These are phyloP conservation scores for Striga asiatica DNA, from an alignment of 257 asterid species.

Conservation along the genomic window DNA sequence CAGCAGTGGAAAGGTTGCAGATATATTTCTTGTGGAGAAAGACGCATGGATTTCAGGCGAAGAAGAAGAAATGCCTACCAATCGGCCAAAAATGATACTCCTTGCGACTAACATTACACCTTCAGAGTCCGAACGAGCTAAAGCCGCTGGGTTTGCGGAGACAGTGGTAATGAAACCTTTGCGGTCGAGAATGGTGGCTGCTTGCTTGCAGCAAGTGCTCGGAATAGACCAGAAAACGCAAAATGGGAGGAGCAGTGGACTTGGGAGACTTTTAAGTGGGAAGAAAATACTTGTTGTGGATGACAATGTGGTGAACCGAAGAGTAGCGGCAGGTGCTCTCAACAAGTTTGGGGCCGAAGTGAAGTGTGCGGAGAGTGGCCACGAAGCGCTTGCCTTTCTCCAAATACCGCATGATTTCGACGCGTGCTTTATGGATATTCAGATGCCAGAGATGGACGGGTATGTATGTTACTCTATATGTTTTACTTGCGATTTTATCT, in stretches of 20 bases:
- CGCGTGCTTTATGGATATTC: conserved; percentile 97
- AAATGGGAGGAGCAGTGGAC: conserved; percentile 28
- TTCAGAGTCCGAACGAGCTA: conserved; percentile 55
- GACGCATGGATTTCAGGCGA: conserved; percentile 62
- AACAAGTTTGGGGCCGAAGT: conserved; percentile 74
- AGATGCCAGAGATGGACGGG: conserved; percentile 99
- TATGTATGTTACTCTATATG: too few species aligned
- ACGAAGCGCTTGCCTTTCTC: conserved; percentile 62
- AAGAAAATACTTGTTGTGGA: conserved; percentile 84
- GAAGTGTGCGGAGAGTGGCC: conserved; percentile 73
- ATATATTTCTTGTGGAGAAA: conserved; percentile 67
- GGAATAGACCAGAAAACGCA: conserved; percentile 39
- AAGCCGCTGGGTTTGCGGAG: conserved; percentile 68
- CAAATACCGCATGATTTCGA: conserved; percentile 66
- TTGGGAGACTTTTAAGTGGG: conserved; percentile 51
- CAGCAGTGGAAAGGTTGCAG: conserved; percentile 54
- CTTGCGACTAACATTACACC: conserved; percentile 59
- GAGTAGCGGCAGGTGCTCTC: conserved; percentile 92
- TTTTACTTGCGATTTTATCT: too few species aligned
- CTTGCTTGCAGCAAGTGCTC: conserved; percentile 69
- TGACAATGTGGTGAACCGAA: conserved; percentile 71
- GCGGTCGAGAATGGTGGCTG: conserved; percentile 82
- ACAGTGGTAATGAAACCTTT: conserved; percentile 80
- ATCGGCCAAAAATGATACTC: conserved; percentile 80
- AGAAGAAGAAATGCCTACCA: too few species aligned